A percentile compares a stretch with the other conserved stretches of the same genome.
Evolutionary conservation across 1,284 basidiomycete species (phyloP).

Genomic region (Schizophyllum commune): DNA sequence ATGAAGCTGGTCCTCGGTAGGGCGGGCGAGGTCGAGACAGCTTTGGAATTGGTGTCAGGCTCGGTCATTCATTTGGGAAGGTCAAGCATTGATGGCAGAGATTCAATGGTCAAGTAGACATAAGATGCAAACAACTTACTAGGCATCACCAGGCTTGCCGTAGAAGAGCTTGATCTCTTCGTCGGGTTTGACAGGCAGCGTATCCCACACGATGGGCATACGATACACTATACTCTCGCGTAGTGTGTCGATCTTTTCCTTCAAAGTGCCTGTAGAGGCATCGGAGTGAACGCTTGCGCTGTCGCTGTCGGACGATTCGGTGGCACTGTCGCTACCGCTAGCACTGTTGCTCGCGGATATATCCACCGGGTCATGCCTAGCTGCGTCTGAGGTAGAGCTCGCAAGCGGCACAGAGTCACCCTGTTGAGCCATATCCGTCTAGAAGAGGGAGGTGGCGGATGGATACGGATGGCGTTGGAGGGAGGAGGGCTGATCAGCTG

Average conservation of each 20-base stretch:
- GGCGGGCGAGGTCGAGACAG: neutral
- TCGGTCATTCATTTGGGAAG: too few relatives aligned
- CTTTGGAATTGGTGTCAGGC: neutral
- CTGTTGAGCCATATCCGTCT: too few relatives aligned
- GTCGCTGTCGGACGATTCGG: neutral
- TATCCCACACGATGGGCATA: neutral
- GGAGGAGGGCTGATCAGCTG: too few relatives aligned
- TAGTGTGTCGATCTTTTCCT: neutral
- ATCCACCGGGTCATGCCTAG: too few relatives aligned
- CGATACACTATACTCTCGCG: neutral
- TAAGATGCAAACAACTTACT: neutral
- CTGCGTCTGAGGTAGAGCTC: too few relatives aligned
- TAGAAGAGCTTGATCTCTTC: neutral
- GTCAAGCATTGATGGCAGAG: too few relatives aligned
- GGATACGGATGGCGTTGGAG: too few relatives aligned
- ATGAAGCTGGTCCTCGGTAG: neutral
- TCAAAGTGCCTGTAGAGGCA: neutral
- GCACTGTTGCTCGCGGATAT: too few relatives aligned
- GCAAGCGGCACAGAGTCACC: too few relatives aligned
- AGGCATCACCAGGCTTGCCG: neutral
- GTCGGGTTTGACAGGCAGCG: neutral
- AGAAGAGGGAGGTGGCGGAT: too few relatives aligned
- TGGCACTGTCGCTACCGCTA: too few relatives aligned
- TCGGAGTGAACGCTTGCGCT: neutral
- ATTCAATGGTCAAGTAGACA: neutral